These are phyloP conservation scores for Amoebophrya sp. DNA, from an alignment of 169 alveolate species.

Conservation along the genomic window DNA sequence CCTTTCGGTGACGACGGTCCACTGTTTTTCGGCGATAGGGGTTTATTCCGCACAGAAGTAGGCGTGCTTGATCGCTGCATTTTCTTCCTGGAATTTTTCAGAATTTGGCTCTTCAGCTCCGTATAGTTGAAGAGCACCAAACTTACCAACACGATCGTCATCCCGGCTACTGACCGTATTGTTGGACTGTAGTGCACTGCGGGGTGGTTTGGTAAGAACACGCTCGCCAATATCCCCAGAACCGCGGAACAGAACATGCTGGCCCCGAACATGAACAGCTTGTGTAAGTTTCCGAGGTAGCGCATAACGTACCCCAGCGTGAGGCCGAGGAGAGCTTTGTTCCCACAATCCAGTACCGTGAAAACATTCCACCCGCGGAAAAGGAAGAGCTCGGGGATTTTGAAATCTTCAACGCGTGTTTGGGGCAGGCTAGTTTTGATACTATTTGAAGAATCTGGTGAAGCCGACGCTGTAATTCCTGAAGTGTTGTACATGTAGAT, in stretches of 20 bases:
- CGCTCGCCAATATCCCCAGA: background rate
- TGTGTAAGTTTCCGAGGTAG: background rate
- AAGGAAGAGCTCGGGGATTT: too few relatives aligned
- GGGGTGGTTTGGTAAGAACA: background rate
- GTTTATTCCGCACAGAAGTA: too few relatives aligned
- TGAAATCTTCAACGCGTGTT: too few relatives aligned
- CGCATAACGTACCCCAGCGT: background rate
- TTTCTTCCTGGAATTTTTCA: too few relatives aligned
- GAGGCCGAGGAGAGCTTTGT: background rate
- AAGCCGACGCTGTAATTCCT: background rate
- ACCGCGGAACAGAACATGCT: background rate
- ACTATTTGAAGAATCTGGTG: too few relatives aligned
- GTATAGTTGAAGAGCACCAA: background rate
- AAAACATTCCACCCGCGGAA: background rate
- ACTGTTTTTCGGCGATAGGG: too few relatives aligned
- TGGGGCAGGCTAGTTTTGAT: too few relatives aligned
- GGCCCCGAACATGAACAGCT: background rate
- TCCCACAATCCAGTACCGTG: background rate
- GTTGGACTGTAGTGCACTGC: background rate
- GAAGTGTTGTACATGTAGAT: background rate
- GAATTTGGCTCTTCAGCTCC: too few relatives aligned
- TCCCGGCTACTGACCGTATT: background rate
- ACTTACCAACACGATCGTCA: background rate
- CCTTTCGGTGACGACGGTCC: too few relatives aligned
- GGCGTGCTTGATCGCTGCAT: too few relatives aligned